Conservation (phyloP, 331 rosid species). For the Spiraea crenata region DNA sequence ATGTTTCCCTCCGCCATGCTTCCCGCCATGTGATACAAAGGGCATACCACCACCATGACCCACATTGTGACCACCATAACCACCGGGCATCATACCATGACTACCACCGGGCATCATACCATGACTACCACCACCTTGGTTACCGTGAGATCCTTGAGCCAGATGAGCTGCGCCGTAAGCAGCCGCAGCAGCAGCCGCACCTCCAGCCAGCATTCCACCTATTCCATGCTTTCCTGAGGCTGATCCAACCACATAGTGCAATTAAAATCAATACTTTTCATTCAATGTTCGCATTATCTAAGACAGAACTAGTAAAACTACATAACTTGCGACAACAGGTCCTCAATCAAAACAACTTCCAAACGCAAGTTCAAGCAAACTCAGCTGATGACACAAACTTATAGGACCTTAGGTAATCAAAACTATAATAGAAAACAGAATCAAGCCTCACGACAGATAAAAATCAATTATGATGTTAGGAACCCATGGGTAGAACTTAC, state of each 20-base stretch:
- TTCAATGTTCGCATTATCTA: background rate
- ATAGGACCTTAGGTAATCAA: background rate
- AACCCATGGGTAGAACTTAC: too few species aligned
- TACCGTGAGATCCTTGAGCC: too few species aligned
- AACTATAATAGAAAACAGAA: background rate
- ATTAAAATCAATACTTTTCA: background rate
- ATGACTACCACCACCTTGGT: background rate
- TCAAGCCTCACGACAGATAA: too few species aligned
- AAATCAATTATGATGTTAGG: too few species aligned
- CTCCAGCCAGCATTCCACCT: slow-evolving; percentile 64
- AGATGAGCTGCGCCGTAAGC: slow-evolving; percentile 50
- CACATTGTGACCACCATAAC: slow-evolving; percentile 5
- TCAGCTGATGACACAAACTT: background rate
- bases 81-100: background rate
- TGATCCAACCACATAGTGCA: background rate
- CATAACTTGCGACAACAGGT: background rate
- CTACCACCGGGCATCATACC: background rate
- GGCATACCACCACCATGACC: slow-evolving; percentile 30
- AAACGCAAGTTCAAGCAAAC: background rate
- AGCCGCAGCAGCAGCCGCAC: slow-evolving; percentile 59
- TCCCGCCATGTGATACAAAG: slow-evolving; percentile 46
- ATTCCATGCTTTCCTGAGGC: slow-evolving; percentile 43
- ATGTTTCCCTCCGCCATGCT: slow-evolving; percentile 53
- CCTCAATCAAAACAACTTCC: too few species aligned
- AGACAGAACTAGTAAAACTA: background rate